Conservation (phyloP, 768 basidiomycete genomes). For the Suillus variegatus region DNA sequence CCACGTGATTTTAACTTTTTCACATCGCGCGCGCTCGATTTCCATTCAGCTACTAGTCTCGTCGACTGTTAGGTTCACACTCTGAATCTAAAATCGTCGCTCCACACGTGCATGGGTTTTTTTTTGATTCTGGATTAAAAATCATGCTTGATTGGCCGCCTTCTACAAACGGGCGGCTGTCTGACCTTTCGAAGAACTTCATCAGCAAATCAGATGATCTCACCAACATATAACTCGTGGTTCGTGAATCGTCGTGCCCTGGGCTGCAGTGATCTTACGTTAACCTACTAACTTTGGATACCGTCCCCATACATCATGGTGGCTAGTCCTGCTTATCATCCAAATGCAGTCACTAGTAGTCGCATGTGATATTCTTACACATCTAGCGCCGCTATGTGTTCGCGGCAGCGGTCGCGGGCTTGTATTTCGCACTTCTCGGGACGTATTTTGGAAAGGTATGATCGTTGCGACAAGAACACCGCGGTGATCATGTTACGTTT, state of each 20-base stretch:
- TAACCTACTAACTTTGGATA: too few species aligned
- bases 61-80: neutral
- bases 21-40: neutral
- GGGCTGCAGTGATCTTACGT: too few species aligned
- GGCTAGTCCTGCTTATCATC: too few species aligned
- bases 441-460: neutral
- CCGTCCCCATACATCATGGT: too few species aligned
- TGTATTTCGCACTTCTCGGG: neutral
- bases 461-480: neutral
- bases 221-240: too few species aligned
- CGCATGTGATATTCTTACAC: too few species aligned
- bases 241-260: too few species aligned
- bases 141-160: neutral
- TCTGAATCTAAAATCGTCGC: neutral
- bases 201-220: too few species aligned
- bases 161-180: neutral
- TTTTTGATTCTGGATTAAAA: too few species aligned
- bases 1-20: neutral
- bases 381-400: too few species aligned
- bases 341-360: too few species aligned
- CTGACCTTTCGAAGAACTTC: neutral
- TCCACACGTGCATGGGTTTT: neutral
- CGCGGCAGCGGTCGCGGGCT: neutral
- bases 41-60: neutral
- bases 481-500: neutral